These are phyloP conservation scores for Stachybotrys chlorohalonatus DNA, from an alignment of 2,329 filamentous ascomycete species.

Conservation along the genomic window DNA sequence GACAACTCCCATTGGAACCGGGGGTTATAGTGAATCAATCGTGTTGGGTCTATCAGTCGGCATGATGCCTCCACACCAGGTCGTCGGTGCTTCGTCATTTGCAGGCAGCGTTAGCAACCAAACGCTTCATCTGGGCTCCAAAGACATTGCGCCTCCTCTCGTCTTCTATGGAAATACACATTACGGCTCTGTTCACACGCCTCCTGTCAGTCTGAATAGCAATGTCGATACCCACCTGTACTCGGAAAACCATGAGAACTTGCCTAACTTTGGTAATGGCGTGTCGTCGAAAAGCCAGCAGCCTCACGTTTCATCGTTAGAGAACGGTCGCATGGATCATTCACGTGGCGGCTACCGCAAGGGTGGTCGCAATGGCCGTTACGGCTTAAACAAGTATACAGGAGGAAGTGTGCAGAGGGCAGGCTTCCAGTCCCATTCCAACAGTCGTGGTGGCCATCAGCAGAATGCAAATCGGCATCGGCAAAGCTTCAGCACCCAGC, in stretches of 20 bases:
- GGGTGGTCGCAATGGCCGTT: neutral
- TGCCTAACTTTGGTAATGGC: neutral
- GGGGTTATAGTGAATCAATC: neutral
- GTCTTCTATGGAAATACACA: neutral
- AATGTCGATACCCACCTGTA: neutral
- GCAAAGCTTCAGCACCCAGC: neutral
- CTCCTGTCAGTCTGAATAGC: neutral
- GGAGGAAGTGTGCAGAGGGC: neutral
- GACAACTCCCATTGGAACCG: neutral
- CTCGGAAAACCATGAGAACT: neutral
- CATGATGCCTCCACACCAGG: no score
- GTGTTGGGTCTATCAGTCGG: neutral
- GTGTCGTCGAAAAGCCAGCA: neutral
- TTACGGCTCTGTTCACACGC: neutral
- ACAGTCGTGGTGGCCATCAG: neutral
- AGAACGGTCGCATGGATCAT: neutral
- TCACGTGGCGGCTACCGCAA: slow-evolving; percentile 1
- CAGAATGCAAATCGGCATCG: neutral
- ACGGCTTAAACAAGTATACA: neutral
- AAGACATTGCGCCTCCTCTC: no score
- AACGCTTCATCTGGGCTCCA: no score
- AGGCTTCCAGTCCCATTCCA: neutral
- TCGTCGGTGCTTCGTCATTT: no score
- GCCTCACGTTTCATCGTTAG: neutral
- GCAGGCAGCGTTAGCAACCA: no score